Conservation (phyloP, 441 rosid species). For the Lepidium campestre region DNA sequence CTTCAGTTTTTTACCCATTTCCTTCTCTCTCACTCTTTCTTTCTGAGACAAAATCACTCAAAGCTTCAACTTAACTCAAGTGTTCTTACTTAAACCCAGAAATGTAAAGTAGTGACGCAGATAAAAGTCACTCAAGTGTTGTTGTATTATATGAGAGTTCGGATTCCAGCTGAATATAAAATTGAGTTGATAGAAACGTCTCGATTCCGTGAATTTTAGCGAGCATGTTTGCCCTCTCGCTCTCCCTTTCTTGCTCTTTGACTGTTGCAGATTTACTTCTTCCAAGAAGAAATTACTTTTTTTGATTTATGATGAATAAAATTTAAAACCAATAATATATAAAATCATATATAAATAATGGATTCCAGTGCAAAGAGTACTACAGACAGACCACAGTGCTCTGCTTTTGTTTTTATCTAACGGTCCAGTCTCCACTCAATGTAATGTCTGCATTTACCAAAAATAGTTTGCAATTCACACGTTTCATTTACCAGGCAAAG, state of each 20-base stretch:
- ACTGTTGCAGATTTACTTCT: constrained; percentile 25
- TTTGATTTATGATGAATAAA: not conserved
- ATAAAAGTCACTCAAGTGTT: not conserved
- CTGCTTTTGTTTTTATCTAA: constrained; percentile 23
- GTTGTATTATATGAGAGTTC: constrained; percentile 19
- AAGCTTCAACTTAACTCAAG: not conserved
- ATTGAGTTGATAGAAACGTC: constrained; percentile 18
- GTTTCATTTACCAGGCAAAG: not conserved
- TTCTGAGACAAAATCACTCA: not conserved
- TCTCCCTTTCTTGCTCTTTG: not conserved
- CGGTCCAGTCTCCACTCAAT: constrained; percentile 26
- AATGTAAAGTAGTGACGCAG: constrained; percentile 2
- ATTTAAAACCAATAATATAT: not conserved
- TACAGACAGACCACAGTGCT: constrained; percentile 9
- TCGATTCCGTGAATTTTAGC: constrained; percentile 27
- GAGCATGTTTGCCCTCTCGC: constrained; percentile 18
- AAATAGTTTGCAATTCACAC: not conserved
- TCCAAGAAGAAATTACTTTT: constrained; percentile 13
- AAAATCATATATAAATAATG: not conserved
- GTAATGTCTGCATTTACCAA: constrained; percentile 4
- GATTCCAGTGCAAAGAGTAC: constrained; percentile 16
- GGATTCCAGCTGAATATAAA: constrained; percentile 25
- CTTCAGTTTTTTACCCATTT: constrained; percentile 12
- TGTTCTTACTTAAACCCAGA: constrained; percentile 14
- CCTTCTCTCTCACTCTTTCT: not conserved